A percentile compares a stretch with the other conserved stretches of the same genome.
Evolutionary conservation across 2,329 filamentous ascomycete species (phyloP).

Genomic region (Chrysoporthe puriensis): DNA sequence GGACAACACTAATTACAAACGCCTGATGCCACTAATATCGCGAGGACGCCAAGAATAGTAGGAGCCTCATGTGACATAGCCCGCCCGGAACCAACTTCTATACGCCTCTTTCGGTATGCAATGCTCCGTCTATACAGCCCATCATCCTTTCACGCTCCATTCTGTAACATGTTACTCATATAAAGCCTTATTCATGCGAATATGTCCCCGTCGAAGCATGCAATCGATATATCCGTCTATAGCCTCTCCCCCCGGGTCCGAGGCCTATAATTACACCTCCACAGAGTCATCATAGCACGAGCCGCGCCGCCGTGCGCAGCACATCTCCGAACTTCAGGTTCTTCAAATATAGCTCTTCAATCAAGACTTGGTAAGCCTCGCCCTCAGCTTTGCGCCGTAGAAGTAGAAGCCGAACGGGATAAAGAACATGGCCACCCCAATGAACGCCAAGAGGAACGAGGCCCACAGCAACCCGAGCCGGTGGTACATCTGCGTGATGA

Average conservation of each 20-base stretch:
- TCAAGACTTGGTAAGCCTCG: slow-evolving; percentile 9
- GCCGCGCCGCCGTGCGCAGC: no score
- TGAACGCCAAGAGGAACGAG: slow-evolving; percentile 39
- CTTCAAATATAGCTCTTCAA: no score
- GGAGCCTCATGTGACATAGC: no score
- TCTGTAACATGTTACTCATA: neutral
- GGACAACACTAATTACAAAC: no score
- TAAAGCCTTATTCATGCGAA: neutral
- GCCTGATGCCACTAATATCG: no score
- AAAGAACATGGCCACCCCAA: slow-evolving; percentile 26
- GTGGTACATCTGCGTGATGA: slow-evolving; percentile 44
- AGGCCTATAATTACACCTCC: no score
- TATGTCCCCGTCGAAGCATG: no score
- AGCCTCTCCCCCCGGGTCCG: no score
- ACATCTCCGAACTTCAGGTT: no score
- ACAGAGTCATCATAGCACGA: neutral
- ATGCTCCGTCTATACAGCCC: neutral
- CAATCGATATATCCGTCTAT: no score
- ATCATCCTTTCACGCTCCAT: neutral
- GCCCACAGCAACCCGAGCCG: slow-evolving; percentile 43
- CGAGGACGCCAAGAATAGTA: no score
- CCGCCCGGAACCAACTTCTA: neutral
- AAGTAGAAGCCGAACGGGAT: slow-evolving; percentile 14
- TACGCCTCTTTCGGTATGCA: neutral
- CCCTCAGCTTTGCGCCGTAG: slow-evolving; percentile 9